phyloP scores from a whole-genome alignment of 345 rosid species.

The Zanthoxylum bungeanum region DNA sequence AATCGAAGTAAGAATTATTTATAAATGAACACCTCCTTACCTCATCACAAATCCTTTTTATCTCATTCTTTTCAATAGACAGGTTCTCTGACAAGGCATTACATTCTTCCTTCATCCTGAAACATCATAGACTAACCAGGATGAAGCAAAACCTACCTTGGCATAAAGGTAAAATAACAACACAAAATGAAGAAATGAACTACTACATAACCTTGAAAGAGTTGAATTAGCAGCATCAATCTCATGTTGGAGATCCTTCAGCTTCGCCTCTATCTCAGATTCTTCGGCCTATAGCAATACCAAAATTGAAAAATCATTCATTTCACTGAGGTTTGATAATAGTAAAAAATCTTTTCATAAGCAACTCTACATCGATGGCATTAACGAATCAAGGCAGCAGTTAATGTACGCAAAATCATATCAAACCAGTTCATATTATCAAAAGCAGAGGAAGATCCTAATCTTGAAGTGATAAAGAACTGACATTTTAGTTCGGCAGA shows the following conservation, averaged over 20 bases:
- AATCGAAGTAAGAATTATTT: not conserved
- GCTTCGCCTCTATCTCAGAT: slow-evolving; percentile 65
- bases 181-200: slow-evolving; percentile 8
- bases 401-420: not conserved
- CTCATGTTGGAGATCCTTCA: slow-evolving; percentile 52
- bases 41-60: slow-evolving; percentile 50
- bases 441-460: not conserved
- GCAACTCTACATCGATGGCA: not conserved
- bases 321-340: not conserved
- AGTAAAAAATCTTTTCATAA: not conserved
- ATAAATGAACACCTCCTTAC: slow-evolving; percentile 30
- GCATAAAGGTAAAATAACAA: slow-evolving; percentile 10
- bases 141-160: slow-evolving; percentile 9
- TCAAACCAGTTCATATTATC: not conserved
- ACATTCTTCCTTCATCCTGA: slow-evolving; percentile 78
- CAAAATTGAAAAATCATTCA: slow-evolving; percentile 16
- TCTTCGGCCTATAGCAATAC: slow-evolving; percentile 67
- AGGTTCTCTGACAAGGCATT: slow-evolving; percentile 39
- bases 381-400: not conserved
- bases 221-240: slow-evolving; percentile 48
- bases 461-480: not conserved
- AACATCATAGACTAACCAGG: slow-evolving; percentile 10
- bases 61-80: slow-evolving; percentile 40
- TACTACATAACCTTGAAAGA: slow-evolving; percentile 47
- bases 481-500: not conserved